These are phyloP conservation scores for Beauveria australis DNA, from an alignment of 2,329 filamentous ascomycete species.

Conservation along the genomic window DNA sequence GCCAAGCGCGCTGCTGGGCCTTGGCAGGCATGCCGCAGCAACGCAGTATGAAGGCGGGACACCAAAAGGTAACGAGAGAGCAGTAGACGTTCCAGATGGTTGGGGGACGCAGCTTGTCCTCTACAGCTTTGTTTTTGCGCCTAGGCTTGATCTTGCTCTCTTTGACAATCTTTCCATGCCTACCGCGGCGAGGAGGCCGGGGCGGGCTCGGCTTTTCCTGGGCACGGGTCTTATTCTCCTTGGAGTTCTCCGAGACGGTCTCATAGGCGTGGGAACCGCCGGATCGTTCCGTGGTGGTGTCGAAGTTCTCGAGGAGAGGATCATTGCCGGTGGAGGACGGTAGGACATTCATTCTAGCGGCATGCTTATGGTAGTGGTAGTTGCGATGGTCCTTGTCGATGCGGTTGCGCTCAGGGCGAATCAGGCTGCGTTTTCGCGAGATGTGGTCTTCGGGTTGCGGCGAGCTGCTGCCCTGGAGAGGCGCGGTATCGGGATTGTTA, in stretches of 20 bases:
- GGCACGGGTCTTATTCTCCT: conserved; percentile 21
- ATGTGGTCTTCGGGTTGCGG: conserved; percentile 27
- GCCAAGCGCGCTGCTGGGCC: conserved; percentile 86
- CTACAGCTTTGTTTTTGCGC: conserved; percentile 44
- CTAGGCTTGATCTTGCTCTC: conserved; percentile 35
- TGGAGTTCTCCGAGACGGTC: conserved; percentile 36
- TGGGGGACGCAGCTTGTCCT: conserved; percentile 65
- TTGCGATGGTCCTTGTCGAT: conserved; percentile 86
- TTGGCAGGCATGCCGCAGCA: conserved; percentile 82
- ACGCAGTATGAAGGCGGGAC: conserved; percentile 71
- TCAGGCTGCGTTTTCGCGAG: conserved; percentile 74
- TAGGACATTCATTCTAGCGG: conserved; percentile 81
- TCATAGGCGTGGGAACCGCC: conserved; percentile 37
- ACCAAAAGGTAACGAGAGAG: conserved; percentile 89
- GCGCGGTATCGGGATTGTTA: conserved; percentile 41
- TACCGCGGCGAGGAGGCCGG: conserved; percentile 27
- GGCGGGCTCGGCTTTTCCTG: conserved; percentile 22
- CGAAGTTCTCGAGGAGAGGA: conserved; percentile 71
- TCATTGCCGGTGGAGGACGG: conserved; percentile 92
- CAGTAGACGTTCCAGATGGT: conserved; percentile 96
- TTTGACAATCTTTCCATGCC: conserved; percentile 59
- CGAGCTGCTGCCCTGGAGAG: neutral
- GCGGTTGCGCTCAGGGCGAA: conserved; percentile 79
- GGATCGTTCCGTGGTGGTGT: conserved; percentile 52
- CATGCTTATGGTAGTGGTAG: conserved; percentile 92